Conservation (phyloP, 768 basidiomycete genomes). For the Xerocomellus dryophilus region DNA sequence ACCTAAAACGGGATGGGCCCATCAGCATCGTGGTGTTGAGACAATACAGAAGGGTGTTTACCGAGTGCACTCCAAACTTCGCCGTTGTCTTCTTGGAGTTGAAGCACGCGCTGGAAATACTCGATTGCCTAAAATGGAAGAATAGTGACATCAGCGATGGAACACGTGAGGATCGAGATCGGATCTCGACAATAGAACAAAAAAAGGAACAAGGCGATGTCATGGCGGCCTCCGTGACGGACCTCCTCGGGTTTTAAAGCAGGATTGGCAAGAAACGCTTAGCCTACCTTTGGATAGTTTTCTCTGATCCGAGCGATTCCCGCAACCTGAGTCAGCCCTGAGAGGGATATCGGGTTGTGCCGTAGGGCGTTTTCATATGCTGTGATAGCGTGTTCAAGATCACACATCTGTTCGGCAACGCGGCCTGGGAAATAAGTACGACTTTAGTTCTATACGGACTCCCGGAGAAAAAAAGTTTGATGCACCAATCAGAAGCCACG, state of each 20-base stretch:
- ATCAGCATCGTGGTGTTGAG: conserved; percentile 12
- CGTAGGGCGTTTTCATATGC: conserved; percentile 95
- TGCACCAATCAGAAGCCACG: conserved; percentile 89
- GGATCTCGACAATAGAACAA: conserved; percentile 21
- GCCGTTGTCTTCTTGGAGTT: conserved; percentile 91
- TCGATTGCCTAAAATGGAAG: conserved; percentile 75
- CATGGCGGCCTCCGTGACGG: conserved; percentile 25
- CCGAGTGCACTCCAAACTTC: conserved; percentile 98
- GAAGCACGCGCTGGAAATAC: conserved; percentile 90
- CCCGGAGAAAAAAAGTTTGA: conserved; percentile 1
- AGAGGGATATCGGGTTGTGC: conserved; percentile 89
- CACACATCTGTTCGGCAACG: conserved; percentile 93
- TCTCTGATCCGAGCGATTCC: conserved; percentile 97
- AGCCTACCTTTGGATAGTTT: conserved; percentile 86
- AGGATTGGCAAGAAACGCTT: conserved; percentile 33
- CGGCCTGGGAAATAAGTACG: conserved; percentile 57
- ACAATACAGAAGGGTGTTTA: conserved; percentile 35
- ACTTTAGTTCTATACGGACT: conserved; percentile 13
- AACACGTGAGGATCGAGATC: conserved; percentile 33
- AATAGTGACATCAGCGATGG: conserved; percentile 28
- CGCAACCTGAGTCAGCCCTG: conserved; percentile 90
- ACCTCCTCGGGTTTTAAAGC: conserved; percentile 33
- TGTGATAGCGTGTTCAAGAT: conserved; percentile 86
- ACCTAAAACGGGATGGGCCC: conserved; percentile 42
- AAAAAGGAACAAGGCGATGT: conserved; percentile 19